A percentile compares a stretch with the other conserved stretches of the same genome.
Evolutionary conservation across 2,329 filamentous ascomycete genomes (phyloP).

Genomic region (Botrytis elliptica): DNA sequence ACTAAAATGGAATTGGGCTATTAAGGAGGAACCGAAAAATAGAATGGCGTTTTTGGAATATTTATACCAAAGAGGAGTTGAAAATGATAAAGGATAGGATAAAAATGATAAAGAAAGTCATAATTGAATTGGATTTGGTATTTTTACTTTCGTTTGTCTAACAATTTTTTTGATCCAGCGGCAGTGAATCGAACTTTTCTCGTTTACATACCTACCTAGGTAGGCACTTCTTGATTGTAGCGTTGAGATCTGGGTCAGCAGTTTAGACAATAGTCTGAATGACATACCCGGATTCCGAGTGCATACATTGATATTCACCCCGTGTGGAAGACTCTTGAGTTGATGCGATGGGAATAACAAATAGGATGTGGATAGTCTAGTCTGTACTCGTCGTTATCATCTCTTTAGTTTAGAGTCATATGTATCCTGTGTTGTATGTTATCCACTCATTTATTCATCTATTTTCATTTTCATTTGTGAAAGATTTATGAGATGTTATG

Average conservation of each 20-base stretch:
- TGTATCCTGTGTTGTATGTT: not conserved
- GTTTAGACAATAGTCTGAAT: not conserved
- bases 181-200: not conserved
- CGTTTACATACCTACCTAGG: not conserved
- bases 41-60: not conserved
- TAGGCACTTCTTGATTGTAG: not conserved
- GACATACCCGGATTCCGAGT: too few relatives aligned
- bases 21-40: not conserved
- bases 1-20: not conserved
- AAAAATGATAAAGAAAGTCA: not conserved
- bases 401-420: not conserved
- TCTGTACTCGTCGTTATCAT: not conserved
- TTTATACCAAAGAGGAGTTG: conserved; percentile 16
- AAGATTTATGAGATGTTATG: not conserved
- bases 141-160: not conserved
- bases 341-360: not conserved
- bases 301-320: too few relatives aligned
- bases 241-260: not conserved
- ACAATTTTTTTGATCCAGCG: not conserved
- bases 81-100: not conserved
- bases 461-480: not conserved
- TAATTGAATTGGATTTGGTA: not conserved
- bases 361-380: not conserved
- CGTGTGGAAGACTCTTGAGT: not conserved
- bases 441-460: not conserved